phyloP scores from a whole-genome alignment of 2,329 filamentous ascomycete species.

The Aspergillus fumigatus region DNA sequence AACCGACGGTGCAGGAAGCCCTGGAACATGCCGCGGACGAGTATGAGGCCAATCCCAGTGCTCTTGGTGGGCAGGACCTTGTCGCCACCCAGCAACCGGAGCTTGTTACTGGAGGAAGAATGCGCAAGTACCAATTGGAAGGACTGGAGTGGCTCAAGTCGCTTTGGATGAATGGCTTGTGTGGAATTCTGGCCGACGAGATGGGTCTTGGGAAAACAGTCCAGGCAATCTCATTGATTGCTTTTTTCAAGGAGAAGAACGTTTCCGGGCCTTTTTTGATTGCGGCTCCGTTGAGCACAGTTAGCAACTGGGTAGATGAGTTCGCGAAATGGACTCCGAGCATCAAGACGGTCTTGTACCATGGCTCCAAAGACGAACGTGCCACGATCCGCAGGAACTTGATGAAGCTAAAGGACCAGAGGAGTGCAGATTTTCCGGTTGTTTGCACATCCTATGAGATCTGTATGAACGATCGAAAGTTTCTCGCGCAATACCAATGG shows the following conservation, averaged over 20 bases:
- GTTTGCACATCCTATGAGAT: slow-evolving; percentile 97
- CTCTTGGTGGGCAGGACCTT: slow-evolving; percentile 62
- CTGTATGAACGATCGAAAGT: slow-evolving; percentile 81
- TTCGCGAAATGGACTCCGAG: slow-evolving; percentile 85
- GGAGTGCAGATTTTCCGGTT: slow-evolving; percentile 72
- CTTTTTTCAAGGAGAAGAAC: slow-evolving; percentile 80
- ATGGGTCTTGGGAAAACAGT: slow-evolving; percentile 94
- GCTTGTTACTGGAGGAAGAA: slow-evolving; percentile 78
- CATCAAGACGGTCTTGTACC: slow-evolving; percentile 86
- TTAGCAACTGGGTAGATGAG: slow-evolving; percentile 95
- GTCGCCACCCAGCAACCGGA: slow-evolving; percentile 81
- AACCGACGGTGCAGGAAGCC: slow-evolving; percentile 53
- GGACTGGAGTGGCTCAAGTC: slow-evolving; percentile 88
- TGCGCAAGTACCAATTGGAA: slow-evolving; percentile 92
- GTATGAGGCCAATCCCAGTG: slow-evolving; percentile 54
- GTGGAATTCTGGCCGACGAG: slow-evolving; percentile 86
- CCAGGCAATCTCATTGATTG: slow-evolving; percentile 83
- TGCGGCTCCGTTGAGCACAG: slow-evolving; percentile 81
- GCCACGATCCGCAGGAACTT: slow-evolving; percentile 67
- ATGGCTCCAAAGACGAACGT: slow-evolving; percentile 76
- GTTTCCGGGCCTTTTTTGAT: slow-evolving; percentile 87
- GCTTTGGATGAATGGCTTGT: slow-evolving; percentile 82
- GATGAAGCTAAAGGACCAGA: slow-evolving; percentile 63
- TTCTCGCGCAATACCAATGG: slow-evolving; percentile 81
- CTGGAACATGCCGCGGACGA: slow-evolving; percentile 56